phyloP scores from a whole-genome alignment of 1,284 basidiomycete genomes.

The Porodaedalea pini region DNA sequence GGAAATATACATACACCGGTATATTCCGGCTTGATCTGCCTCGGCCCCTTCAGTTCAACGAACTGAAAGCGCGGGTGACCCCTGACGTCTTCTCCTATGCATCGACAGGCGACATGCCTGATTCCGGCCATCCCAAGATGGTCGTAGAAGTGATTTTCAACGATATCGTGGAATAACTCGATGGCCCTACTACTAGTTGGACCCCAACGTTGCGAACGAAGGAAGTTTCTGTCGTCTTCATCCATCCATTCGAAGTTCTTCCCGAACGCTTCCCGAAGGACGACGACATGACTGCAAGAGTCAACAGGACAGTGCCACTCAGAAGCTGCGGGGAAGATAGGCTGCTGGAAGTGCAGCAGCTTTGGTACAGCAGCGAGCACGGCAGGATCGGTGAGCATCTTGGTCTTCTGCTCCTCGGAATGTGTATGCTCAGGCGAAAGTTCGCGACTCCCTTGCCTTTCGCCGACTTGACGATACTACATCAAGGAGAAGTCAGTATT shows the following conservation, averaged over 20 bases:
- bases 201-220: slow-evolving; percentile 6
- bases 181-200: background rate
- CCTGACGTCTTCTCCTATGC: background rate
- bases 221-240: background rate
- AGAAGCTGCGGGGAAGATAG: slow-evolving; percentile 1
- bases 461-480: slow-evolving; percentile 2
- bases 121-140: slow-evolving; percentile 11
- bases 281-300: slow-evolving; percentile 1
- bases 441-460: background rate
- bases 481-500: background rate
- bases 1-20: background rate
- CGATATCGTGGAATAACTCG: slow-evolving; percentile 17
- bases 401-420: background rate
- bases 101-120: background rate
- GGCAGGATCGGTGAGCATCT: background rate
- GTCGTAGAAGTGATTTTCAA: slow-evolving; percentile 14
- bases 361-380: slow-evolving; percentile 6
- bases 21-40: slow-evolving; percentile 6
- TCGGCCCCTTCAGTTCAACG: background rate
- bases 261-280: background rate
- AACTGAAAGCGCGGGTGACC: background rate
- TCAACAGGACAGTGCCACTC: slow-evolving; percentile 10
- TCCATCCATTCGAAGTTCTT: slow-evolving; percentile 5
- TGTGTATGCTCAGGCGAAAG: background rate
- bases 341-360: background rate